Conservation (phyloP, 768 basidiomycete genomes). For the Lactarius hengduanensis region DNA sequence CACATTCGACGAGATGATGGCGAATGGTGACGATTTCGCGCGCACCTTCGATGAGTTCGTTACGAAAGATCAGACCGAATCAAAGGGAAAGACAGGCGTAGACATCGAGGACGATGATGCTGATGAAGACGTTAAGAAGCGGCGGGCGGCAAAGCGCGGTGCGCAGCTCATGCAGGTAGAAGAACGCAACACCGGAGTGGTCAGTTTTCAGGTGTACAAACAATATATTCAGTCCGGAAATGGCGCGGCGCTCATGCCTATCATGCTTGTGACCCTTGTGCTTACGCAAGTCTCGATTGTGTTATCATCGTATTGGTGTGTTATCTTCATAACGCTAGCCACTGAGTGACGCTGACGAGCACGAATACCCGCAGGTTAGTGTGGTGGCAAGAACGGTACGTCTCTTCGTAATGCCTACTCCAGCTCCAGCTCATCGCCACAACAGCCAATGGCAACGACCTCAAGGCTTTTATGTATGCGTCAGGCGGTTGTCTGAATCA, state of each 20-base stretch:
- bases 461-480: conserved; percentile 68
- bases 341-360: conserved; percentile 19
- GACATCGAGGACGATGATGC: conserved; percentile 38
- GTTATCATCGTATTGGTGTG: conserved; percentile 75
- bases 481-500: conserved; percentile 2
- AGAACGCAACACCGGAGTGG: conserved; percentile 78
- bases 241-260: conserved; percentile 61
- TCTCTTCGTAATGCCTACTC: conserved; percentile 10
- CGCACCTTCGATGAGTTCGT: conserved; percentile 55
- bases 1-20: conserved; percentile 71
- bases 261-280: conserved; percentile 57
- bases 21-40: conserved; percentile 58
- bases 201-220: conserved; percentile 53
- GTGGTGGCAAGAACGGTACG: conserved; percentile 76
- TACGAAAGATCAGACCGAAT: conserved; percentile 51
- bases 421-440: conserved; percentile 24
- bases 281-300: conserved; percentile 70
- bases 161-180: conserved; percentile 77
- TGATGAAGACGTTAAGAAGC: conserved; percentile 41
- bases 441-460: conserved; percentile 55
- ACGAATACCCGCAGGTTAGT: conserved; percentile 54
- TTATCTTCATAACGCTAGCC: not conserved
- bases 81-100: conserved; percentile 43
- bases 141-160: conserved; percentile 40
- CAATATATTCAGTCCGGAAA: conserved; percentile 69